These are phyloP conservation scores for Saprolegnia parasitica DNA, from an alignment of 352 stramenopile genomes.

Conservation along the genomic window DNA sequence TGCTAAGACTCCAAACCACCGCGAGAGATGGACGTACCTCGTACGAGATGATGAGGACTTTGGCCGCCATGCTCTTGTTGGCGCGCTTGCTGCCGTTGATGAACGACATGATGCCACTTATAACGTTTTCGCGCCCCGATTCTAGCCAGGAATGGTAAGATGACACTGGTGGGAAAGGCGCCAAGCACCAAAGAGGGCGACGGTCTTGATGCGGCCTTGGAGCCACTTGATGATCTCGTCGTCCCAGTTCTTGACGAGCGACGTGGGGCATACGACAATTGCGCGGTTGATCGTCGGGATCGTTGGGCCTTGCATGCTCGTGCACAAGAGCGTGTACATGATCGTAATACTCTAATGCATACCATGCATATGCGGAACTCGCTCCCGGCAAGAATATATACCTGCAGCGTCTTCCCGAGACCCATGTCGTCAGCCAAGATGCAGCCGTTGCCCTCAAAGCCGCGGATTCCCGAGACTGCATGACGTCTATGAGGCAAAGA, in stretches of 20 bases:
- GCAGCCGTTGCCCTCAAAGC: constrained; percentile 77
- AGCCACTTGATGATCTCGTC: constrained; percentile 88
- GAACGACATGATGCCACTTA: constrained; percentile 79
- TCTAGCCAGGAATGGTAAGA: constrained; percentile 31
- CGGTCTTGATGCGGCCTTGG: constrained; percentile 73
- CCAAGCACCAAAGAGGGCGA: constrained; percentile 50
- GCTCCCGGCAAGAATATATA: neutral
- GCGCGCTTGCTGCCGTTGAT: constrained; percentile 72
- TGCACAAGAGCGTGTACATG: constrained; percentile 79
- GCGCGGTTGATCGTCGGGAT: constrained; percentile 60
- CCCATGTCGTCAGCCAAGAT: constrained; percentile 88
- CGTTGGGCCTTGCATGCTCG: constrained; percentile 47
- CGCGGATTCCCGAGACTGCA: constrained; percentile 49
- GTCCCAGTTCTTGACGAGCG: constrained; percentile 87
- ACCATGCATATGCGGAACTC: neutral
- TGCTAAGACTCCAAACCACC: neutral
- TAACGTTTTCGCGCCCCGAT: constrained; percentile 70
- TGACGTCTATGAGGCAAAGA: neutral
- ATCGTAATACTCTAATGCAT: constrained; percentile 68
- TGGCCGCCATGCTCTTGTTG: constrained; percentile 34
- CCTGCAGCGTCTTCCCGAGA: constrained; percentile 73
- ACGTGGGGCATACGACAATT: constrained; percentile 83
- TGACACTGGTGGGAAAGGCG: neutral
- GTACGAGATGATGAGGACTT: constrained; percentile 86
- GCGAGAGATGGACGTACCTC: constrained; percentile 32